These are phyloP conservation scores for Gonium pectorale DNA, from an alignment of 139 green algal genomes.

Conservation along the genomic window DNA sequence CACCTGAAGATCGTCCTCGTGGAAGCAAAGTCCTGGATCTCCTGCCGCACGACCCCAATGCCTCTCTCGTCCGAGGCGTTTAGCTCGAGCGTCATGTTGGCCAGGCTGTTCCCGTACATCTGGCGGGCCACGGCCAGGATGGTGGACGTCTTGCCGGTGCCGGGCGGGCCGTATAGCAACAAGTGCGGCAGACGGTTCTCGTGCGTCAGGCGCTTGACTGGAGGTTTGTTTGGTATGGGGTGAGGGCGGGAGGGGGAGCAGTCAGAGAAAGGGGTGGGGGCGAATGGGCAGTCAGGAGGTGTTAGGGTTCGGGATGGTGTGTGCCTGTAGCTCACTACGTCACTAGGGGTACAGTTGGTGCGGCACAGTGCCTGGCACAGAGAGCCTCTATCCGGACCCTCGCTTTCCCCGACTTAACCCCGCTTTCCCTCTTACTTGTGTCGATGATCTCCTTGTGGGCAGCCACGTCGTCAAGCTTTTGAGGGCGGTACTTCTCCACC, in stretches of 20 bases:
- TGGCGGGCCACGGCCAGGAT: slow-evolving; percentile 93
- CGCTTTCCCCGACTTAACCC: no score
- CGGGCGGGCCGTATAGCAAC: slow-evolving; percentile 97
- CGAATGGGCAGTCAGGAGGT: no score
- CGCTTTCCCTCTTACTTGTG: slow-evolving; percentile 88
- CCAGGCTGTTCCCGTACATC: slow-evolving; percentile 85
- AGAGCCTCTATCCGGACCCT: no score
- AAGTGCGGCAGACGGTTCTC: slow-evolving; percentile 95
- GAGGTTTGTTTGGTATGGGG: no score
- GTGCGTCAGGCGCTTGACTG: slow-evolving; percentile 84
- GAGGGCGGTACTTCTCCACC: slow-evolving; percentile 97
- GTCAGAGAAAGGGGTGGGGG: neutral
- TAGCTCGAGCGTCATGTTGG: slow-evolving; percentile 95
- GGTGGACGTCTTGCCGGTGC: slow-evolving; percentile 98
- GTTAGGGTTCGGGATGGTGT: no score
- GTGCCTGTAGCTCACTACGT: no score
- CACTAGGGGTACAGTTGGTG: no score
- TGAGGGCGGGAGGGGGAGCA: neutral
- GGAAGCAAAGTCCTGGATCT: slow-evolving; percentile 98
- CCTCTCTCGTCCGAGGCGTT: slow-evolving; percentile 97
- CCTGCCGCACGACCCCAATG: slow-evolving; percentile 94
- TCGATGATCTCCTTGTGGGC: slow-evolving; percentile 98
- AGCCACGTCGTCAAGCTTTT: slow-evolving; percentile 92
- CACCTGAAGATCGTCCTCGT: slow-evolving; percentile 93
- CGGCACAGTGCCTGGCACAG: no score